Base-by-base conservation (phyloP, 495 filamentous ascomycete species). In the Staphylotrichum longicolle region DNA sequence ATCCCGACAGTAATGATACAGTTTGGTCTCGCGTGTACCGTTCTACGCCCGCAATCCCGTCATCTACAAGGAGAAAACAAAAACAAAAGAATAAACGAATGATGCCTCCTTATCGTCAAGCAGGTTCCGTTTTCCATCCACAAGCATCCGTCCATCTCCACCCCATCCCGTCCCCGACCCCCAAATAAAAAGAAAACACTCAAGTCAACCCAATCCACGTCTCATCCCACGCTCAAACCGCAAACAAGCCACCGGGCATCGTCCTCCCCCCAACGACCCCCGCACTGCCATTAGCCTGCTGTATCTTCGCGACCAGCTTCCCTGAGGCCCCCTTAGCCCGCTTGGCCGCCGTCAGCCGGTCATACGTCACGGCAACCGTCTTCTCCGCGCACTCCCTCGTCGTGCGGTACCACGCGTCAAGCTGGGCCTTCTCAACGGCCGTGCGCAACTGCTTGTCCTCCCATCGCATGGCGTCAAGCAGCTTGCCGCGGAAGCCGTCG, bases 401-500 rank as follows among this genome's bases (percentile, higher is more conserved):
- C 7, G 67, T 70, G 4, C 52, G 58, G 34, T 60, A 83, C 85
- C 86, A 88, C 54, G 83, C 78, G 7, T 82, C 84, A 33, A 89
- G 75, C 41, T 83, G 78, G 14, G 83, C 78, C 64, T 80, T 79
- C 50, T 88, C 82, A 15, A 90, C 74, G 60, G 78, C 80, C 33
- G 75, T 67, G 9, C 71, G 67, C 15, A 89, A 74, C 33, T 75
- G 70, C 35, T 69, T 69, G 67, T 84, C 80, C 64, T 90, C 87
- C 61, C 71, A 76, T 42, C 77, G 84, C 86, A 76, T 79, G 62
- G 61, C 74, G 55, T 73, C 86, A 60, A 73, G 73, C 68, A 74
- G 75, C 74, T 70, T 82, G 70, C 72, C 76, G 70, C 72, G 82
- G 71, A 66, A 78, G 54, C 60, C 70, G 66, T 75, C 75, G 44